Conservation (phyloP, 1,139 yeast genomes). For the Pichia sp. region DNA sequence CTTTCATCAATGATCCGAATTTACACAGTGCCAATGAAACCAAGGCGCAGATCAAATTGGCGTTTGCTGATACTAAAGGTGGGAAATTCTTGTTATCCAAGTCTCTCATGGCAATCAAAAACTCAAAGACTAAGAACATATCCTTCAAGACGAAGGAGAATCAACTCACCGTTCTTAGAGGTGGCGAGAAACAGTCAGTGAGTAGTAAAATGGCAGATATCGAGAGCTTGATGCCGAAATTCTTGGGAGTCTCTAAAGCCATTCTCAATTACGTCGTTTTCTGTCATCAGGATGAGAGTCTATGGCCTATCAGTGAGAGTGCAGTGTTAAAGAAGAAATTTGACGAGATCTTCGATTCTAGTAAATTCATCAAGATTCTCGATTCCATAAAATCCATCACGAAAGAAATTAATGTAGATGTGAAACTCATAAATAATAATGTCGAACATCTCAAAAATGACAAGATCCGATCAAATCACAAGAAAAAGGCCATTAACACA, state of each 20-base stretch:
- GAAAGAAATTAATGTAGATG: conserved; percentile 71
- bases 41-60: conserved; percentile 84
- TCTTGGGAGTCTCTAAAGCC: conserved; percentile 83
- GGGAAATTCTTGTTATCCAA: conserved; percentile 81
- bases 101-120: conserved; percentile 64
- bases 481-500: conserved; percentile 40
- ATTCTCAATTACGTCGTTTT: conserved; percentile 88
- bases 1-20: conserved; percentile 86
- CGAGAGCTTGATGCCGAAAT: conserved; percentile 72
- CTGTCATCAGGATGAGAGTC: conserved; percentile 95
- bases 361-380: conserved; percentile 84
- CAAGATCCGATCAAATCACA: conserved; percentile 61
- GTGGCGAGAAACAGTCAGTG: conserved; percentile 65
- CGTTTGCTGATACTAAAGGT: conserved; percentile 69
- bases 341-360: conserved; percentile 95
- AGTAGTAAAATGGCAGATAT: conserved; percentile 82
- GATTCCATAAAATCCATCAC: conserved; percentile 70
- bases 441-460: conserved; percentile 72
- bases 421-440: conserved; percentile 67
- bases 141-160: conserved; percentile 92
- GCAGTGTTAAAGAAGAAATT: conserved; percentile 81
- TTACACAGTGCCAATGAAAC: conserved; percentile 71
- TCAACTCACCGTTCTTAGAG: conserved; percentile 57
- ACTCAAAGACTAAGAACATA: conserved; percentile 43
- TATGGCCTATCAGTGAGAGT: conserved; percentile 97